Percentiles rank a stretch among this genome's conserved stretches.
phyloP scores from a whole-genome alignment of 2,329 filamentous ascomycete species.

The Fusarium sp. region DNA sequence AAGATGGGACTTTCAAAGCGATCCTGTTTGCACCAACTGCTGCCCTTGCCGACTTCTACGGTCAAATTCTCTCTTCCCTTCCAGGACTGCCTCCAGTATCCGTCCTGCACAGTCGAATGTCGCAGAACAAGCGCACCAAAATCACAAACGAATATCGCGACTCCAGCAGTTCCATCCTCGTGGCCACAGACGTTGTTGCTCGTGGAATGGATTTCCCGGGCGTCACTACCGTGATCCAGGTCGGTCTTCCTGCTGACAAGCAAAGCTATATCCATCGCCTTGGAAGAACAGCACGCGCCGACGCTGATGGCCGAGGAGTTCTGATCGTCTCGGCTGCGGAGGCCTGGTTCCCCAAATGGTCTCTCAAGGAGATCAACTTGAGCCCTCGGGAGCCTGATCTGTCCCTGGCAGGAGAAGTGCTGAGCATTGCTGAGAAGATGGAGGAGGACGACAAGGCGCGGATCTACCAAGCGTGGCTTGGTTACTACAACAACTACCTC shows the following conservation, averaged over 20 bases:
- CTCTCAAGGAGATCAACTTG: constrained; percentile 63
- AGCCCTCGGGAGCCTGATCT: constrained; percentile 56
- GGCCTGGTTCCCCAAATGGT: constrained; percentile 57
- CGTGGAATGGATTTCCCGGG: constrained; percentile 76
- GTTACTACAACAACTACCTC: constrained; percentile 61
- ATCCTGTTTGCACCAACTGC: constrained; percentile 79
- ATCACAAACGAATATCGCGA: constrained; percentile 70
- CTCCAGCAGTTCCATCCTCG: constrained; percentile 60
- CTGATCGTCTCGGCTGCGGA: constrained; percentile 64
- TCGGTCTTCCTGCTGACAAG: constrained; percentile 65
- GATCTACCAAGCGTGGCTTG: constrained; percentile 65
- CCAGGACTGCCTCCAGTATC: constrained; percentile 54
- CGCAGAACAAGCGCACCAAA: constrained; percentile 58
- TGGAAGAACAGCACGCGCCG: constrained; percentile 71
- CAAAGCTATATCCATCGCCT: constrained; percentile 73
- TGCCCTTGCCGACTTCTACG: constrained; percentile 60
- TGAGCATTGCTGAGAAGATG: constrained; percentile 52
- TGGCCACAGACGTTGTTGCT: constrained; percentile 75
- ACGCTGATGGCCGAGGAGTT: constrained; percentile 68
- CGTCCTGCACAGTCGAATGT: constrained; percentile 60
- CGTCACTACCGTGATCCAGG: constrained; percentile 72
- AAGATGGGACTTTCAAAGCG: constrained; percentile 73
- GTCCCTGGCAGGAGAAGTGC: constrained; percentile 50
- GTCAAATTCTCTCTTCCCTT: constrained; percentile 53
- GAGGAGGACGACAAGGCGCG: constrained; percentile 55